Conservation (phyloP, 148 eudicot species). For the Polygonum maritimum region DNA sequence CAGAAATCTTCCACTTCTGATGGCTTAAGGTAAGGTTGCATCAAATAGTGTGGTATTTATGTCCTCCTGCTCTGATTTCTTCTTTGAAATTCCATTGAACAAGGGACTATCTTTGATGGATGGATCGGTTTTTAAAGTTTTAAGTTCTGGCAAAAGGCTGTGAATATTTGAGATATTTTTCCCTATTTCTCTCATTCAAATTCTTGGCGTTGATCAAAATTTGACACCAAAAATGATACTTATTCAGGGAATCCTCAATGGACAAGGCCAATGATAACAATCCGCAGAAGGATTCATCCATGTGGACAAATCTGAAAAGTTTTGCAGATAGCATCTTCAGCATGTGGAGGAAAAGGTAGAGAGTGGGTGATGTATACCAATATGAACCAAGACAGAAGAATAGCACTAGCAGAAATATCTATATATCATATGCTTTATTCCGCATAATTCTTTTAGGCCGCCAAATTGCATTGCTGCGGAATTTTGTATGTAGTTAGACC, state of each 20-base stretch:
- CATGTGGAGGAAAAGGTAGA: constrained; percentile 3
- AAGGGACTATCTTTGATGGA: not conserved
- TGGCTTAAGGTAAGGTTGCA: not conserved
- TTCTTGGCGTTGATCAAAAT: not conserved
- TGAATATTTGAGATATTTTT: not conserved
- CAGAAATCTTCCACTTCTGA: not conserved
- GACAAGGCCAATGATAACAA: not conserved
- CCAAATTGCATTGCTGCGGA: not conserved
- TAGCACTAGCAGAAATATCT: not conserved
- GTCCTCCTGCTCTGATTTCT: not conserved
- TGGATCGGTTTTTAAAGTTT: not conserved
- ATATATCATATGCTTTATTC: not conserved
- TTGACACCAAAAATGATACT: not conserved
- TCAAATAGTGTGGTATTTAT: not conserved
- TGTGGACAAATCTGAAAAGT: constrained; percentile 1
- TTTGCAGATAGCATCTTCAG: constrained; percentile 3
- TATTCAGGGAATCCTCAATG: not conserved
- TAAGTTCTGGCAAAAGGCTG: not conserved
- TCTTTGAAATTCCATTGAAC: not conserved
- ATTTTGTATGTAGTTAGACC: not conserved
- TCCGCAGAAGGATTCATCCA: not conserved
- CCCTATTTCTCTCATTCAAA: not conserved
- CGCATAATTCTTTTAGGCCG: not conserved
- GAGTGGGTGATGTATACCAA: not conserved
- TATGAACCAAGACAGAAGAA: not conserved